phyloP scores from a whole-genome alignment of 2,329 filamentous ascomycete species.

The Pseudocercospora musae region DNA sequence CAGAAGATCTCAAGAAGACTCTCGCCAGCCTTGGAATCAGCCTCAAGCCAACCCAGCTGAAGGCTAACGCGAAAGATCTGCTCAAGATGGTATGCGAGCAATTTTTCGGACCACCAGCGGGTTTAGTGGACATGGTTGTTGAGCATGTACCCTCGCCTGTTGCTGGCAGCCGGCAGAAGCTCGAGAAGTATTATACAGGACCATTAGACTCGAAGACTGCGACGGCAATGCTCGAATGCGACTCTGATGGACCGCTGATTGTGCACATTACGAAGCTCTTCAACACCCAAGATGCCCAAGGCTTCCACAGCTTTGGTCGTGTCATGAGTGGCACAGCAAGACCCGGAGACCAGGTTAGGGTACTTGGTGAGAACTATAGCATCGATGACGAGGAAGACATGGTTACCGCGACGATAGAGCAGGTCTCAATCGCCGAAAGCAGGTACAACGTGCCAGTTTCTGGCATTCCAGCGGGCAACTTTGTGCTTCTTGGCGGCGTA shows the following conservation, averaged over 20 bases:
- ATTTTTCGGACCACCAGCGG: constrained; percentile 86
- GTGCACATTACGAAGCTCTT: constrained; percentile 91
- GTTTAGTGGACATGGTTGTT: constrained; percentile 94
- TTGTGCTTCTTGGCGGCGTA: constrained; percentile 85
- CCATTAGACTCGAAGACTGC: constrained; percentile 79
- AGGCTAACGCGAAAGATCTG: constrained; percentile 81
- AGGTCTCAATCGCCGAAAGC: constrained; percentile 88
- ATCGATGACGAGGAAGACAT: constrained; percentile 98
- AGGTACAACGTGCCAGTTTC: constrained; percentile 89
- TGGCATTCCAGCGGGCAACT: constrained; percentile 89
- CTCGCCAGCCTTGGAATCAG: constrained; percentile 75
- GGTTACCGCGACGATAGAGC: constrained; percentile 76
- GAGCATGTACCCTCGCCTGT: constrained; percentile 84
- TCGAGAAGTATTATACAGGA: constrained; percentile 89
- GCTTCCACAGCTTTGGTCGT: constrained; percentile 84
- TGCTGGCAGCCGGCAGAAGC: constrained; percentile 69
- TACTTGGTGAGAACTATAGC: constrained; percentile 92
- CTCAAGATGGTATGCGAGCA: constrained; percentile 88
- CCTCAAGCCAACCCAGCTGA: constrained; percentile 90
- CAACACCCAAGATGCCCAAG: constrained; percentile 83
- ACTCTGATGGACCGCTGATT: constrained; percentile 88
- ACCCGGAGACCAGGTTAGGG: constrained; percentile 77
- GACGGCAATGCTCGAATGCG: constrained; percentile 73
- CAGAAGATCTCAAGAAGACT: constrained; percentile 76
- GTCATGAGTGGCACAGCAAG: constrained; percentile 89